These are phyloP conservation scores for Diaporthe sp. DNA, from an alignment of 2,329 filamentous ascomycete species.

Conservation along the genomic window DNA sequence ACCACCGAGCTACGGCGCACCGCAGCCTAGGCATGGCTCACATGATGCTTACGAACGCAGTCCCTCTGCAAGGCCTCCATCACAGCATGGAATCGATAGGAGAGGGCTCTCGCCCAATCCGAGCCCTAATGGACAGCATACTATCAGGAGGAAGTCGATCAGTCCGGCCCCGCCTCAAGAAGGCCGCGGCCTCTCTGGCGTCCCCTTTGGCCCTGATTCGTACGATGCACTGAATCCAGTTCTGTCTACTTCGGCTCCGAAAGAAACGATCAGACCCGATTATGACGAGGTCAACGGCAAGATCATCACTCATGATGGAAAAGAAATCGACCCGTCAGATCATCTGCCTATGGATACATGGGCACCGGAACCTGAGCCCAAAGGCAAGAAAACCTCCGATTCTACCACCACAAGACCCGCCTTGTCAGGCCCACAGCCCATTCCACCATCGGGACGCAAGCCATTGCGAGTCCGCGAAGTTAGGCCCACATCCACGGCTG, in stretches of 20 bases:
- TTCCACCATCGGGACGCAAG: slow-evolving; percentile 65
- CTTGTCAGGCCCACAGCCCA: slow-evolving; percentile 67
- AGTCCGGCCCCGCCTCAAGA: slow-evolving; percentile 74
- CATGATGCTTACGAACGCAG: slow-evolving; percentile 57
- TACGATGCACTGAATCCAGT: slow-evolving; percentile 80
- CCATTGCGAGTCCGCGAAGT: slow-evolving; percentile 63
- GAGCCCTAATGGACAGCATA: slow-evolving; percentile 62
- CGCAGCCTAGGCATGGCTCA: slow-evolving; percentile 45
- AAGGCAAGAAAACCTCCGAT: slow-evolving; percentile 57
- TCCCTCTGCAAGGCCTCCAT: slow-evolving; percentile 49
- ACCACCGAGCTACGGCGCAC: slow-evolving; percentile 45
- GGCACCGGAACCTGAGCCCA: slow-evolving; percentile 82
- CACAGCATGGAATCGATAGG: slow-evolving; percentile 56
- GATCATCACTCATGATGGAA: slow-evolving; percentile 81
- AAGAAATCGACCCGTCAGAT: slow-evolving; percentile 85
- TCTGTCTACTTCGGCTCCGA: slow-evolving; percentile 54
- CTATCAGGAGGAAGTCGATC: slow-evolving; percentile 79
- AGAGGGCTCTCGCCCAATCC: slow-evolving; percentile 49
- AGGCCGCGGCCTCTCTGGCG: slow-evolving; percentile 67
- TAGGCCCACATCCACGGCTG: slow-evolving; percentile 64
- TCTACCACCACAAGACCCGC: slow-evolving; percentile 58
- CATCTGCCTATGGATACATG: slow-evolving; percentile 83
- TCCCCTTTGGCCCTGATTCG: slow-evolving; percentile 82
- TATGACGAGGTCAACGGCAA: slow-evolving; percentile 73
- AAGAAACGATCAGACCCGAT: slow-evolving; percentile 52